Conservation (phyloP, 257 asterid species). For the Solanum corneliomulleri region DNA sequence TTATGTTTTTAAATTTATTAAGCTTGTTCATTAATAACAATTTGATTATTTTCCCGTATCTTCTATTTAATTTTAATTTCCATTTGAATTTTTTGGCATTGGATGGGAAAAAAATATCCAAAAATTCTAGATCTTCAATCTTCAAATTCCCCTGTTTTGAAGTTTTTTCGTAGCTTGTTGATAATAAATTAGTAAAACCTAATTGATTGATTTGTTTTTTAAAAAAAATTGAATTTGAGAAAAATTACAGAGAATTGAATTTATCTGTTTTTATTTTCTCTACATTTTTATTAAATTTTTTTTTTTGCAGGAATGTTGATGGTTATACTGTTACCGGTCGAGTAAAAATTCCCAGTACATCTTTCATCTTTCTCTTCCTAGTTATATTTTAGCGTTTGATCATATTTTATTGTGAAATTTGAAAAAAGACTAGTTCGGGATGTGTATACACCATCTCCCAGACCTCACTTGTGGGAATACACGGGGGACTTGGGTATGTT, state of each 20-base stretch:
- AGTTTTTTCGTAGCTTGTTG: not conserved
- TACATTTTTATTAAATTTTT: not conserved
- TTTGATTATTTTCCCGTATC: not conserved
- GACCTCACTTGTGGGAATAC: not conserved
- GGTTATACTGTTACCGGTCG: slow-evolving; percentile 20
- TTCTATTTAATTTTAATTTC: not conserved
- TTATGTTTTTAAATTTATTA: not conserved
- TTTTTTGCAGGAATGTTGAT: slow-evolving; percentile 11
- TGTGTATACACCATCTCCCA: no score
- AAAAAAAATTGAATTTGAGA: not conserved
- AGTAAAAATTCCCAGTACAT: slow-evolving; percentile 20
- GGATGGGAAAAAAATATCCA: not conserved
- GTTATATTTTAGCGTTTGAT: not conserved
- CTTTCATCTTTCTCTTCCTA: not conserved
- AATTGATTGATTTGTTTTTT: not conserved
- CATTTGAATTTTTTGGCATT: not conserved
- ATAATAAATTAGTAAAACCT: not conserved
- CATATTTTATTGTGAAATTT: no score
- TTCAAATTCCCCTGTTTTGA: not conserved
- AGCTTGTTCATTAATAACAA: not conserved
- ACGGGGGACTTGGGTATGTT: not conserved
- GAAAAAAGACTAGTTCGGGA: not conserved
- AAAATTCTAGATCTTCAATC: not conserved
- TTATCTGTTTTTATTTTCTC: not conserved
- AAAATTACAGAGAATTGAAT: not conserved